These are phyloP conservation scores for Euphorbia corollata DNA, from an alignment of 441 rosid genomes.

Conservation along the genomic window DNA sequence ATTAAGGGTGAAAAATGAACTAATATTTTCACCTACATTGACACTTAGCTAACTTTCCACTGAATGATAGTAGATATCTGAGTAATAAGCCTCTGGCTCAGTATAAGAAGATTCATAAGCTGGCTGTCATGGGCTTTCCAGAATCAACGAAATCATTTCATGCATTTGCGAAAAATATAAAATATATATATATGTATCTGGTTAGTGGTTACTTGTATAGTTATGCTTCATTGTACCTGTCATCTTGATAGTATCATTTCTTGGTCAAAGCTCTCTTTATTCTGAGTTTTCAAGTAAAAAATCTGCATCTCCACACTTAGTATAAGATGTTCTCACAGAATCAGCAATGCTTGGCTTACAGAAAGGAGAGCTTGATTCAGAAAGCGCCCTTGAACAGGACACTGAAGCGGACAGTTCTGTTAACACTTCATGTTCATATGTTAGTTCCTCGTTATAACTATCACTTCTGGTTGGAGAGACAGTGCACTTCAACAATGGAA, in stretches of 20 bases:
- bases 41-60: not conserved
- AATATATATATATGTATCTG: no score
- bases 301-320: constrained; percentile 33
- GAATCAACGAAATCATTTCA: not conserved
- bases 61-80: not conserved
- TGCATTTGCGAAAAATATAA: no score
- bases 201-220: not conserved
- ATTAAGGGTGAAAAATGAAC: not conserved
- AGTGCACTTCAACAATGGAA: constrained; percentile 24
- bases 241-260: constrained; percentile 5
- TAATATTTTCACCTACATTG: not conserved
- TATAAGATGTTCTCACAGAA: constrained; percentile 20
- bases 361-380: constrained; percentile 39
- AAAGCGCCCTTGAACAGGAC: constrained; percentile 38
- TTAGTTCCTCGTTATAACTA: constrained; percentile 22
- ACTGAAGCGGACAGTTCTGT: constrained; percentile 8
- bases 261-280: constrained; percentile 5
- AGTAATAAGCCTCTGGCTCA: not conserved
- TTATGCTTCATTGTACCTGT: constrained; percentile 3
- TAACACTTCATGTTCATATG: constrained; percentile 7
- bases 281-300: constrained; percentile 23
- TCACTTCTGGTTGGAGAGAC: constrained; percentile 33
- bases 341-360: constrained; percentile 42
- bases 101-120: not conserved
- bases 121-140: not conserved